Base-by-base conservation (phyloP, 148 eudicot genomes). In the Chenopodium formosanum region DNA sequence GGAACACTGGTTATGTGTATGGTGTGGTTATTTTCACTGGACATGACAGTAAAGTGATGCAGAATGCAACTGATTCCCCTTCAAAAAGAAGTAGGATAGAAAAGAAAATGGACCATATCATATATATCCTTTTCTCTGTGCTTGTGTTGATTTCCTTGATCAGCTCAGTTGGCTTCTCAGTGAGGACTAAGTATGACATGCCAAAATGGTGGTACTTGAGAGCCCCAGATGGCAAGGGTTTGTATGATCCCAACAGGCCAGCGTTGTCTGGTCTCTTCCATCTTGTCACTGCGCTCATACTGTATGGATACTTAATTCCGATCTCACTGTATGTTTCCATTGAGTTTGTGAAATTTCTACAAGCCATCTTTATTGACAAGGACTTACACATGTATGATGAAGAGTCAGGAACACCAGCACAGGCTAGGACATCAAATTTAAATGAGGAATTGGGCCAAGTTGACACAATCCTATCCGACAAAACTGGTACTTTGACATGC, bases 401-500 rank as follows among this genome's bases (percentile, higher is more conserved):
- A 73, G 98, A 94, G 79, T 89, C 91, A 4, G 94, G 94, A 32
- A 96, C 94, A 67, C 96, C 97, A 68, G 99, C 99, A 52, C 90
- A 87, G 85, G 99, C 99, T 12, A 84, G 98, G 76, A 96, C 99
- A 25, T 96, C 99, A 12, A 96, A 94, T 81, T 83, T 96, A 76
- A 96, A 96, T 78, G 98, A 96, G 91, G 99, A 96, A 84, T 84
- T 96, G 66, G 99, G 98, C 17, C 94, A 92, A 83, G 98, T 96
- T 65, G 99, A 96, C 62, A 96, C 99, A 0, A 94, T 96, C 72
- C 93, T 96, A 32, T 96, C 98, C n/a, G 99, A 96, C 81, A 96
- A 96, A 94, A 96, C 99, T 3, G 98, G 99, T 17, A 94, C 99
- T 52, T 90, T 96, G 86, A 96, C 99, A 14, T 96, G 98, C 80